Base-by-base conservation (phyloP, 2,329 filamentous ascomycete species). In the Domatiomyces globalis region DNA sequence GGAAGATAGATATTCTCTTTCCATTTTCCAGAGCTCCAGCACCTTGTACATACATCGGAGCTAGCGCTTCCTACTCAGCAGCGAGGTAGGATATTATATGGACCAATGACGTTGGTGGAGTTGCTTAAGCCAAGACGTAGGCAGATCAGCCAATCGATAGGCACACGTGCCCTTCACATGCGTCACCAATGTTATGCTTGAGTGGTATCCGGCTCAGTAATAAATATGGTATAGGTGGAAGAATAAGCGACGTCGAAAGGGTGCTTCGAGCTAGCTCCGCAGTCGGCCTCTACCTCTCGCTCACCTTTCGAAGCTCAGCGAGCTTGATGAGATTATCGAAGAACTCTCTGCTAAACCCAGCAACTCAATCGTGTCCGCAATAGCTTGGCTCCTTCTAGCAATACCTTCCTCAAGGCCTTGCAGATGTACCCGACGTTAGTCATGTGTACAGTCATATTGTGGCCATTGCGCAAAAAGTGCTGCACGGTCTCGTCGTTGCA, bases 401-500 rank as follows among this genome's bases (percentile, higher is more conserved):
- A 25, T 2, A 60, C 56, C 42, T 58, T 57, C 29, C 54, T 51
- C 5, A 56, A 55, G 8, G 56, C 49, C 44, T 57, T 52, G 49
- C 55, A 58, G 22, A 60, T 57, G 42, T 78, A 71, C 0, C 76
- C 77, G 1, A 79, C 73, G 2, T 73, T 74, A 7, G 68, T 72
- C 7, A 79, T 67, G 53, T 73, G 70, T 0, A 71, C 75, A 17
- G 65, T 67, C 71, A 80, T 77, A 2, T 58, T 64, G 27, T 70
- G 64, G 0, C 76, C 77, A 15, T 70, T 65, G 9, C 71, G 66
- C 0, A 80, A 74, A 59, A 76, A 80, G 1, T 73, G 62, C 56
- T 80, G 77, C 1, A 78, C 75, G 47, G 79, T 67, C 57, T 79
- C 76, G 59, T 80, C 77, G 54, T 79, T 75, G 2, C 71, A n/a